Percentiles rank a stretch among this genome's conserved stretches.
phyloP scores from a whole-genome alignment of 352 stramenopile species.

The Phytophthora nicotianae region DNA sequence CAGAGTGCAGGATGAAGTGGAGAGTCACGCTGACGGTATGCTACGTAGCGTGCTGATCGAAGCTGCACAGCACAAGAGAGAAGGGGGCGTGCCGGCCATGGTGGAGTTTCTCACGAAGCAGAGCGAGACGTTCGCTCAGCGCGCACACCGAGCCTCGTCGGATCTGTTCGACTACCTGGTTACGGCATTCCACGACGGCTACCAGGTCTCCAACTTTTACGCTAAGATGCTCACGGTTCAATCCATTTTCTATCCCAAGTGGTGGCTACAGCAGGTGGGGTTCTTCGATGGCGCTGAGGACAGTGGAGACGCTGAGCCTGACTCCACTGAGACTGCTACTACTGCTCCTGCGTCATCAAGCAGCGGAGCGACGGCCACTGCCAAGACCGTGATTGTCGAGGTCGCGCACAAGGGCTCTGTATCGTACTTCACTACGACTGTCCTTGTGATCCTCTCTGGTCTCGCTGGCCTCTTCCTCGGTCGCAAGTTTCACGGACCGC shows the following conservation, averaged over 20 bases:
- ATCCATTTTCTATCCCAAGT: constrained; percentile 84
- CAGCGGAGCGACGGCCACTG: constrained; percentile 19
- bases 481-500: constrained; percentile 53
- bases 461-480: constrained; percentile 58
- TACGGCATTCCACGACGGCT: constrained; percentile 85
- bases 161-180: constrained; percentile 75
- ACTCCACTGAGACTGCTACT: constrained; percentile 7
- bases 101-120: constrained; percentile 63
- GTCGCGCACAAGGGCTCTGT: constrained; percentile 32
- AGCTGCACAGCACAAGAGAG: constrained; percentile 41
- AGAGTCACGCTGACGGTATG: constrained; percentile 48
- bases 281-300: constrained; percentile 60
- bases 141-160: constrained; percentile 55
- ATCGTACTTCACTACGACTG: constrained; percentile 57
- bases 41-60: constrained; percentile 44
- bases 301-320: constrained; percentile 13
- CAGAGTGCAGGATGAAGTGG: constrained; percentile 60
- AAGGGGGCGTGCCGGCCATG: constrained; percentile 51
- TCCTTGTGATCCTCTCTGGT: constrained; percentile 53
- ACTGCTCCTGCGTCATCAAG: constrained; percentile 17
- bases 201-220: constrained; percentile 66
- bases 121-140: constrained; percentile 52
- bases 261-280: constrained; percentile 81
- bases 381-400: constrained; percentile 19
- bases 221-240: constrained; percentile 44